Conservation (phyloP, 2,329 filamentous ascomycete species). For the Cryphonectria carpinicola region DNA sequence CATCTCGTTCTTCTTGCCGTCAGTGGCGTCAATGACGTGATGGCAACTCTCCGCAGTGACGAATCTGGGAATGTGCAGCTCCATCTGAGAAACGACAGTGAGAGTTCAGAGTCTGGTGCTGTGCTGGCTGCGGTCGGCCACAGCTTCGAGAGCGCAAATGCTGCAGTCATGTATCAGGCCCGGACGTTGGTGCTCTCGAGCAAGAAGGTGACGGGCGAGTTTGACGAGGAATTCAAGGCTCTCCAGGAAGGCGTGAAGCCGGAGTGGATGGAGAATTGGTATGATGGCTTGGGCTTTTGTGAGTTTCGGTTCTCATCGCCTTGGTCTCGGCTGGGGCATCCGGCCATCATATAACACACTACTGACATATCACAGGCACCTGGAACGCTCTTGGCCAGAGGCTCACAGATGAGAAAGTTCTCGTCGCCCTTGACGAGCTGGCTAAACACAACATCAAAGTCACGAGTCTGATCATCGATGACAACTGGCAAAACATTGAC, state of each 20-base stretch:
- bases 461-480: constrained; percentile 89
- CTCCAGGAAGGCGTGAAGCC: constrained; percentile 54
- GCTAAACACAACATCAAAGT: constrained; percentile 74
- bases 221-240: constrained; percentile 50
- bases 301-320: constrained; percentile 34
- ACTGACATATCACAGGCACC: constrained; percentile 57
- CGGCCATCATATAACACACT: too few species aligned
- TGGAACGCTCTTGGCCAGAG: constrained; percentile 92
- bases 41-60: constrained; percentile 70
- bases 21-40: constrained; percentile 72
- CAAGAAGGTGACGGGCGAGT: constrained; percentile 48
- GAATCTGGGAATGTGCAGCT: constrained; percentile 68
- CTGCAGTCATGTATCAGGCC: constrained; percentile 87
- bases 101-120: constrained; percentile 56
- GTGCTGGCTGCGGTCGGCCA: constrained; percentile 74
- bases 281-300: constrained; percentile 92
- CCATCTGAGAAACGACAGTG: constrained; percentile 72
- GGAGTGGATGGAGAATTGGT: constrained; percentile 84
- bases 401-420: constrained; percentile 79
- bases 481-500: constrained; percentile 89
- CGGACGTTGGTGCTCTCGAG: constrained; percentile 61
- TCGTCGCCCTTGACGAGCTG: constrained; percentile 73
- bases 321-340: constrained; percentile 17
- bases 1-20: constrained; percentile 79
- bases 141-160: constrained; percentile 74